Conservation (phyloP, 78 protist species). For the Dictyostelium capitatum region DNA sequence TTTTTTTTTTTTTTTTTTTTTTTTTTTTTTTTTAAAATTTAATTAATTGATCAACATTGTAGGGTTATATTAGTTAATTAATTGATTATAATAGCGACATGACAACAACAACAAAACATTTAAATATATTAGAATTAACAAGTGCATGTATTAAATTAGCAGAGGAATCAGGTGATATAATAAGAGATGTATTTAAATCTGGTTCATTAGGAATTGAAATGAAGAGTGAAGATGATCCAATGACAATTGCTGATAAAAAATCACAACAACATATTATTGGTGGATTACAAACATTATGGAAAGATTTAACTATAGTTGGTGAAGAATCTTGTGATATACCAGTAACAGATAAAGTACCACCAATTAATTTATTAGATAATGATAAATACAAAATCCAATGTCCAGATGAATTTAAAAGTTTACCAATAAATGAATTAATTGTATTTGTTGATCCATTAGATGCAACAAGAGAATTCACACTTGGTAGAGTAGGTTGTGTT, state of each 20-base stretch:
- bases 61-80: too few species aligned
- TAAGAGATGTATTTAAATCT: conserved; percentile 51
- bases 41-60: neutral
- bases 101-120: neutral
- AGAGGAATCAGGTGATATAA: conserved; percentile 74
- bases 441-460: conserved; percentile 83
- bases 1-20: neutral
- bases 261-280: conserved; percentile 80
- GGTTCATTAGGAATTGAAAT: conserved; percentile 50
- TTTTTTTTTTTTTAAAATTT: neutral
- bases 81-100: neutral
- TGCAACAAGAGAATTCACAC: conserved; percentile 81
- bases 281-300: conserved; percentile 34
- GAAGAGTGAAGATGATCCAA: conserved; percentile 82
- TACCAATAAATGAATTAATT: conserved; percentile 32
- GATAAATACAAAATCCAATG: neutral
- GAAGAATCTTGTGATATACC: conserved; percentile 79
- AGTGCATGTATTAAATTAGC: conserved; percentile 62
- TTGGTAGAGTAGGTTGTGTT: conserved; percentile 68
- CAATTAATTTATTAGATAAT: neutral
- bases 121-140: conserved; percentile 60
- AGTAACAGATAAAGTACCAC: neutral
- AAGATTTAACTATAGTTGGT: conserved; percentile 58
- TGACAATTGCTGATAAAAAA: conserved; percentile 76
- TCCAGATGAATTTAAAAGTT: neutral